Percentiles rank a stretch among this genome's conserved stretches.
Evolutionary conservation across 108 stramenopile species (phyloP).

Genomic region (Stephanodiscus minutulus): DNA sequence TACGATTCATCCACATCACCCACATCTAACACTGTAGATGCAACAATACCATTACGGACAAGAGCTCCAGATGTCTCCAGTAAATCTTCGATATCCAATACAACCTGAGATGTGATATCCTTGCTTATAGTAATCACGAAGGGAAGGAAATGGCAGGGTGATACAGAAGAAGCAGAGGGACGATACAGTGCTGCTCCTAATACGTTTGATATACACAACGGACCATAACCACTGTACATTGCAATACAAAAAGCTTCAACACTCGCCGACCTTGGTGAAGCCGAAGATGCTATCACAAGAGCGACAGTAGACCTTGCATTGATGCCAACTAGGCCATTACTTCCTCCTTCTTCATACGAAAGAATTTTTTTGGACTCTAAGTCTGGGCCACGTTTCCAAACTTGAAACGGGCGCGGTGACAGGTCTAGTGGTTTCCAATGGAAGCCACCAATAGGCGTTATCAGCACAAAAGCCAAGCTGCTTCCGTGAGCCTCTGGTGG

Average conservation of each 20-base stretch:
- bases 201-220: slow-evolving; percentile 64
- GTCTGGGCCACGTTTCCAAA: slow-evolving; percentile 83
- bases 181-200: slow-evolving; percentile 77
- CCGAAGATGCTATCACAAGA: slow-evolving; percentile 65
- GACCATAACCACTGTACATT: slow-evolving; percentile 67
- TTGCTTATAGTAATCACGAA: slow-evolving; percentile 49
- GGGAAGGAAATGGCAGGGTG: slow-evolving; percentile 65
- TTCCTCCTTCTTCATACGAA: slow-evolving; percentile 87
- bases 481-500: slow-evolving; percentile 82
- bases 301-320: slow-evolving; percentile 80
- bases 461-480: slow-evolving; percentile 78
- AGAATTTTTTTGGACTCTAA: slow-evolving; percentile 88
- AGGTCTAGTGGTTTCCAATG: slow-evolving; percentile 89
- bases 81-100: slow-evolving; percentile 47
- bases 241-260: slow-evolving; percentile 86
- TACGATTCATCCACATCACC: slow-evolving; percentile 48
- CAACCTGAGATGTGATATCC: slow-evolving; percentile 43
- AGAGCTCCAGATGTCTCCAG: slow-evolving; percentile 30
- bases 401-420: slow-evolving; percentile 80
- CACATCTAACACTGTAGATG: slow-evolving; percentile 57
- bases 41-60: slow-evolving; percentile 50
- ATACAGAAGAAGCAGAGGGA: slow-evolving; percentile 30
- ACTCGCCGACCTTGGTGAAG: slow-evolving; percentile 43
- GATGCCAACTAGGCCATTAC: slow-evolving; percentile 68
- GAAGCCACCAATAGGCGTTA: slow-evolving; percentile 89